Evolutionary conservation across 2,329 filamentous ascomycete genomes (phyloP), one percentile per base, ranked within the genome.

Genomic region (Colletotrichum endophyticum): DNA sequence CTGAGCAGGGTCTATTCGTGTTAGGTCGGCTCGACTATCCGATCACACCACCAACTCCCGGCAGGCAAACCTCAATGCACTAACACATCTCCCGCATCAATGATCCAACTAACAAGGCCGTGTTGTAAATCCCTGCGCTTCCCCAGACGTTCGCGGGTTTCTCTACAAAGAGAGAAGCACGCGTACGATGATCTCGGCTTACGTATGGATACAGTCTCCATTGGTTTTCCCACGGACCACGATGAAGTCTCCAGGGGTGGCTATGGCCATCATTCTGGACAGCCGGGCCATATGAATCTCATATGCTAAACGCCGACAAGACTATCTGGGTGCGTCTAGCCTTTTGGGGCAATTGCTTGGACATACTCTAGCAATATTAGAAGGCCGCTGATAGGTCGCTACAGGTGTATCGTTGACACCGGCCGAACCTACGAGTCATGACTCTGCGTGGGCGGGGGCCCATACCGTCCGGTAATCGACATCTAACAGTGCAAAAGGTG

Each of bases 391-490:
- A 73, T 73, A 73, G 69, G 56, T 68, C 27, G 69, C 32, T 67
- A 73, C 53, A 63, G 56, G 27, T 63, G 30, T 30, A 56, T 9
- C 27, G 27, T 27, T 16, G 27, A 34, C 11, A 56, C 36, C 67
- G 9, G 67, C 44, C 53, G 22, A 39, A 34, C 16, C 28, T 49
- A 30, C 73, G 73, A 75, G 73, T 73, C 73, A 76, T 63, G 44
- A 11, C 7, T 53, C 27, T 13, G 5, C 44, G 25, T 28, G n/a
- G 30, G 53, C 53, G 70, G 49, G 39, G 13, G n/a, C 9, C 59
- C n/a, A 19, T n/a, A 49, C 25, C 22, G 27, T 44, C 32, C 16
- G 28, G 13, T 64, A 32, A 57, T 27, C 44, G 28, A 56, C 28
- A 11, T 62, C 57, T 25, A 72, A 30, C 49, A 12, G n/a, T 44